These are phyloP conservation scores for Vachellia collinsii DNA, from an alignment of 306 rosid genomes.

Conservation along the genomic window DNA sequence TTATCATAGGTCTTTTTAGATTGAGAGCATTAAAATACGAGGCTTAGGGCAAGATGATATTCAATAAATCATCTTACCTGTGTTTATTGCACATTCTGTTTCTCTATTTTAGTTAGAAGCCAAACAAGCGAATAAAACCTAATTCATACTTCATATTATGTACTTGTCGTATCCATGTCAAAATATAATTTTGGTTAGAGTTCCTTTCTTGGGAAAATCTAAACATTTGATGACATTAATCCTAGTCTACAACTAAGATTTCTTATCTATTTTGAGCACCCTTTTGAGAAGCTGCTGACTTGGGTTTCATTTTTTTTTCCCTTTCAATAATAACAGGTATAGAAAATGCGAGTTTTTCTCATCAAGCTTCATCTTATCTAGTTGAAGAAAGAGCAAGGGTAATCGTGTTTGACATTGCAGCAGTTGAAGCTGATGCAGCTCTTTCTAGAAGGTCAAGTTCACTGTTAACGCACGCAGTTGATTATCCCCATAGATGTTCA, in stretches of 20 bases:
- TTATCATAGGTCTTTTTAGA: conserved; percentile 2
- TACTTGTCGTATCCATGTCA: neutral
- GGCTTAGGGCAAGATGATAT: neutral
- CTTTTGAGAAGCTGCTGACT: conserved; percentile 3
- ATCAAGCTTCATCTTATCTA: conserved; percentile 55
- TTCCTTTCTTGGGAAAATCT: conserved; percentile 2
- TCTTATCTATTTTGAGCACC: conserved; percentile 8
- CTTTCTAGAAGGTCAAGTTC: conserved; percentile 57
- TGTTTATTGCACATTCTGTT: neutral
- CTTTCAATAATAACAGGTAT: conserved; percentile 49
- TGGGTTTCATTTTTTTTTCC: neutral
- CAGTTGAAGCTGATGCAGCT: conserved; percentile 55
- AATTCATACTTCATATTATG: neutral
- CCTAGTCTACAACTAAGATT: neutral
- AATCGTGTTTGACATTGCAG: conserved; percentile 67
- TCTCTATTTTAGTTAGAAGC: neutral
- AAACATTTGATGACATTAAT: neutral
- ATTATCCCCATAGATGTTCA: conserved; percentile 53
- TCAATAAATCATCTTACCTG: conserved; percentile 1
- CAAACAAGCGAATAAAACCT: neutral
- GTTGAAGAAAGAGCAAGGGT: conserved; percentile 80
- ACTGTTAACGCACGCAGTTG: conserved; percentile 40
- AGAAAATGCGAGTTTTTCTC: conserved; percentile 62
- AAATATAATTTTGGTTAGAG: neutral
- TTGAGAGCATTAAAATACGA: conserved; percentile 4